These are phyloP conservation scores for Cystobasidium ongulense DNA, from an alignment of 768 basidiomycete species.

Conservation along the genomic window DNA sequence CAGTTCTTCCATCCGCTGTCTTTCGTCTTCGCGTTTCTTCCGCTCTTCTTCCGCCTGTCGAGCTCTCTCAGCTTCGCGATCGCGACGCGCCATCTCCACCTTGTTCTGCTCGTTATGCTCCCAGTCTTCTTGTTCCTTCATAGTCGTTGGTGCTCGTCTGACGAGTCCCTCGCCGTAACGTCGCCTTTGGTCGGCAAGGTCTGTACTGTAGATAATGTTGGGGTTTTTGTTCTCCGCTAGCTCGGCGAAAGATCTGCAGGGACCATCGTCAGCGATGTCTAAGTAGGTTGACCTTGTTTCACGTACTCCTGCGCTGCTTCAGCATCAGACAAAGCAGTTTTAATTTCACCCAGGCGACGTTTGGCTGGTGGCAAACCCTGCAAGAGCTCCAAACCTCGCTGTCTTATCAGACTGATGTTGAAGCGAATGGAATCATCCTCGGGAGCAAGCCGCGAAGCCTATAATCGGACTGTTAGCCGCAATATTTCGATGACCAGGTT, in stretches of 20 bases:
- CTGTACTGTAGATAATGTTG: slow-evolving; percentile 69
- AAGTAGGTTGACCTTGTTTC: neutral
- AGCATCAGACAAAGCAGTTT: slow-evolving; percentile 69
- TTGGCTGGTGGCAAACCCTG: slow-evolving; percentile 64
- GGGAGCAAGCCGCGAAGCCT: slow-evolving; percentile 80
- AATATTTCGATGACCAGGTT: neutral
- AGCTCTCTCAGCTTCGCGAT: slow-evolving; percentile 70
- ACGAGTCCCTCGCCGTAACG: slow-evolving; percentile 84
- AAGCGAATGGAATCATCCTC: slow-evolving; percentile 82
- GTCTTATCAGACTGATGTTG: slow-evolving; percentile 97
- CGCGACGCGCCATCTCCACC: slow-evolving; percentile 66
- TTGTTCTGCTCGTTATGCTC: slow-evolving; percentile 46
- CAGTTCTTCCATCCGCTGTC: slow-evolving; percentile 65
- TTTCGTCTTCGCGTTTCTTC: slow-evolving; percentile 57
- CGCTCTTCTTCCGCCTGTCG: slow-evolving; percentile 56
- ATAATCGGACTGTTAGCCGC: neutral
- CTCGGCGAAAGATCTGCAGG: slow-evolving; percentile 55
- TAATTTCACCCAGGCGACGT: slow-evolving; percentile 70
- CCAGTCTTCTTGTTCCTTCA: slow-evolving; percentile 45
- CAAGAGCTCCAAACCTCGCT: slow-evolving; percentile 86
- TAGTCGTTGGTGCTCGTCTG: slow-evolving; percentile 69
- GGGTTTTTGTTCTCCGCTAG: slow-evolving; percentile 65
- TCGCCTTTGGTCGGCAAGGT: slow-evolving; percentile 78
- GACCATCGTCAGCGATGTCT: neutral
- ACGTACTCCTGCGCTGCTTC: slow-evolving; percentile 74